phyloP scores from a whole-genome alignment of 495 filamentous ascomycete species.

The Lichina pygmaea region DNA sequence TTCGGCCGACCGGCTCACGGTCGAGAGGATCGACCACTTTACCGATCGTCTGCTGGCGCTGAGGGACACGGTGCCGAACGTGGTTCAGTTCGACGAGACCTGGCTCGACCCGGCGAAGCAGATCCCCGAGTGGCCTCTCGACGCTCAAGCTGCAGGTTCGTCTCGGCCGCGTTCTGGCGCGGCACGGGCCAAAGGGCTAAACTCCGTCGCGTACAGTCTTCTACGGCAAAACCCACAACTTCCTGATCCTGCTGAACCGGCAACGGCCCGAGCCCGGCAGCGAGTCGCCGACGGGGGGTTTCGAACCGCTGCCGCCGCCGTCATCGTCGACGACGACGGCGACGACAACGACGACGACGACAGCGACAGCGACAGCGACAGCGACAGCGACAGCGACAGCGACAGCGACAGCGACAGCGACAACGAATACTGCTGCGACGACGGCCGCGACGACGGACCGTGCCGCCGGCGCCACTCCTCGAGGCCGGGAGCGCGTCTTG shows the following conservation, averaged over 20 bases:
- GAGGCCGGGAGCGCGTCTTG: constrained; percentile 13
- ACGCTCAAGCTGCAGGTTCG: constrained; percentile 15
- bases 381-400: neutral
- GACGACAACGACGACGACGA: constrained; percentile 3
- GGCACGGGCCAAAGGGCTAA: neutral
- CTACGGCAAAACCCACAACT: constrained; percentile 18
- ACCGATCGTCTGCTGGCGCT: constrained; percentile 14
- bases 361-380: neutral
- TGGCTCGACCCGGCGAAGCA: constrained; percentile 14
- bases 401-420: neutral
- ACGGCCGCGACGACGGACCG: constrained; percentile 2
- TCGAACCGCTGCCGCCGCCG: too few relatives aligned
- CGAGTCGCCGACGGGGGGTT: neutral
- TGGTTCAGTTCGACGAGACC: constrained; percentile 17
- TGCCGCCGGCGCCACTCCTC: neutral
- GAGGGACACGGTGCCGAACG: constrained; percentile 16
- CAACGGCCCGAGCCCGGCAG: constrained; percentile 10
- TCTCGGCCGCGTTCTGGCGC: neutral
- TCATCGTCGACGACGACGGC: neutral
- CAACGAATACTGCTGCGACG: constrained; percentile 4
- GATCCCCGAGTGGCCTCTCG: constrained; percentile 18
- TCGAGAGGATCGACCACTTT: constrained; percentile 17
- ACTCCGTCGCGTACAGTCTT: constrained; percentile 6
- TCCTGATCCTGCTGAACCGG: constrained; percentile 19
- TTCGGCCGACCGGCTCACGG: constrained; percentile 14